A percentile compares a stretch with the other conserved stretches of the same genome.
Evolutionary conservation across 2,329 filamentous ascomycete species (phyloP).

Genomic region (Hypoxylon sp.): DNA sequence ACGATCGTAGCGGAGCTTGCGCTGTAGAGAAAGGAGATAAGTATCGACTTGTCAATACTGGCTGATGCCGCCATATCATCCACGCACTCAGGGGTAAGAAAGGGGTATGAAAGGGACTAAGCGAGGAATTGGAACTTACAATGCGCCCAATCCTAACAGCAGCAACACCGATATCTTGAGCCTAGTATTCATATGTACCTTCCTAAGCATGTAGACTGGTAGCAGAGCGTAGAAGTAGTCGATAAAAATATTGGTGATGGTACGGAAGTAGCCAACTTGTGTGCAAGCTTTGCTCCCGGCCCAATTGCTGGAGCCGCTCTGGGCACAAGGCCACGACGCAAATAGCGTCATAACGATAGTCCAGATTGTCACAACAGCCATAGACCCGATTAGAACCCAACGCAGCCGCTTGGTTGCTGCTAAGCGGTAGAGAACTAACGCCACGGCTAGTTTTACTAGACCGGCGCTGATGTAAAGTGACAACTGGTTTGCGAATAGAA

Average conservation of each 20-base stretch:
- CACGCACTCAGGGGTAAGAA: neutral
- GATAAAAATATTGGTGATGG: conserved; percentile 55
- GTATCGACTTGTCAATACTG: neutral
- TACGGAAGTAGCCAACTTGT: conserved; percentile 53
- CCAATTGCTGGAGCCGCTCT: conserved; percentile 51
- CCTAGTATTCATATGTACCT: conserved; percentile 49
- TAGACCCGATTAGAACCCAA: conserved; percentile 48
- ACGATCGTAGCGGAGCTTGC: conserved; percentile 55
- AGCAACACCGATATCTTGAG: conserved; percentile 52
- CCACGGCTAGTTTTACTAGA: conserved; percentile 54
- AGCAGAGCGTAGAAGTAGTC: conserved; percentile 55
- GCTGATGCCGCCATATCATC: neutral
- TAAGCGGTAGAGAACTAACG: conserved; percentile 54
- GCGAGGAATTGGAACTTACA: conserved; percentile 47
- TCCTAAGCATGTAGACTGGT: conserved; percentile 52
- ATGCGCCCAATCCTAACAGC: conserved; percentile 53
- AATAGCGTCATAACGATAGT: conserved; percentile 54
- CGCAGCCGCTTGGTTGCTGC: conserved; percentile 47
- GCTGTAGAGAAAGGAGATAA: conserved; percentile 37
- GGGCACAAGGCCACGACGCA: conserved; percentile 52
- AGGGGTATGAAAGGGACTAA: neutral
- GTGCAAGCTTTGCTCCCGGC: conserved; percentile 51
- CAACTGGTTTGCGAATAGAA: conserved; percentile 53
- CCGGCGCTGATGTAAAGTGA: conserved; percentile 54
- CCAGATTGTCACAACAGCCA: conserved; percentile 51